Base-by-base conservation (phyloP, 2,329 filamentous ascomycete species). In the Blastomyces emzantsi region DNA sequence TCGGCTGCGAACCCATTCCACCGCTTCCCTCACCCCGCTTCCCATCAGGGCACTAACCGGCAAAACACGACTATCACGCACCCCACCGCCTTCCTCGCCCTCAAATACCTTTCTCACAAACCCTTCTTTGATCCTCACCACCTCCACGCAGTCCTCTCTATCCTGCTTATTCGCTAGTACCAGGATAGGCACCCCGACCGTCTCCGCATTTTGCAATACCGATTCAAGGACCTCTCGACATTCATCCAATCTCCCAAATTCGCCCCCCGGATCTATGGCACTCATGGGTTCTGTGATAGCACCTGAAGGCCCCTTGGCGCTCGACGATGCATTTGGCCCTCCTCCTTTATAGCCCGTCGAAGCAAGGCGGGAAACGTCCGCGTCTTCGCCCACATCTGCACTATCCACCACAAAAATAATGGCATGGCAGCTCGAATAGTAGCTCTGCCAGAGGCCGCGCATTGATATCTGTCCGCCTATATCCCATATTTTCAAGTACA, bases 401-500 rank as follows among this genome's bases (percentile, higher is more conserved):
- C 89, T 93, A 78, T 99, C 94, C 71, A 99, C 91, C 65, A 99
- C 92, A 77, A 97, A 99, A 67, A 99, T 90, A 71, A 99, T 96
- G 69, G 94, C 94, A 76, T 99, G 94, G 72, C 92, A 96, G 75
- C 86, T 90, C 60, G 87, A 83, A 81, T 97, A 99, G 80, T 99
- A 99, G 76, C 87, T 91, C 76, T 96, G 91, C 94, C 94, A 99
- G 41, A 97, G 85, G 67, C 89, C 88, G 66, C 94, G 88, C 73
- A 99, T 84, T 36, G 85, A 89, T 73, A 94, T 87, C 77, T 99
- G 94, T 7, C 94, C 94, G 67, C 94, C 94, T 0, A 99, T 91
- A 74, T 99, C 94, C 94, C 94, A 97, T 71, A 99, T 89, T 81
- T 97, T 96, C 73, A 99, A 83, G 81, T 97, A 97, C 86, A 97